A percentile compares a stretch with the other conserved stretches of the same genome.
Evolutionary conservation across 139 green algal species (phyloP).

Genomic region (Astrephomene gubernaculifera): DNA sequence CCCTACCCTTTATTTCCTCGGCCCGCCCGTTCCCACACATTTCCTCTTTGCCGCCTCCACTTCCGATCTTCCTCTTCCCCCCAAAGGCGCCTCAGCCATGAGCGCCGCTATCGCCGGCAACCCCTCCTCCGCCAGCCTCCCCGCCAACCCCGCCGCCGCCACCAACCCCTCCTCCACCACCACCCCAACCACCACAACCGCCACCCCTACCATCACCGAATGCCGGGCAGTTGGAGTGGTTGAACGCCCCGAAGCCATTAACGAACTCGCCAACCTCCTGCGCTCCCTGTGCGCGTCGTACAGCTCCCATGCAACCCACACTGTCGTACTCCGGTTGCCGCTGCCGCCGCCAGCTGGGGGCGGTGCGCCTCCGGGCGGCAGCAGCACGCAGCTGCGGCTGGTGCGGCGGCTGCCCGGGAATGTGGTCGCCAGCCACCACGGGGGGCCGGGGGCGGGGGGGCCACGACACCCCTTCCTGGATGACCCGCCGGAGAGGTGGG

Average conservation of each 20-base stretch:
- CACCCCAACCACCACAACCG: neutral
- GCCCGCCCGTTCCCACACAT: neutral
- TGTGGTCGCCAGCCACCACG: neutral
- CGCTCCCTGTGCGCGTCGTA: slow-evolving; percentile 28
- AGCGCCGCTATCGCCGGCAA: neutral
- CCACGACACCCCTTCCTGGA: slow-evolving; percentile 27
- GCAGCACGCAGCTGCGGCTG: neutral
- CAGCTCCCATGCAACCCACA: slow-evolving; percentile 12
- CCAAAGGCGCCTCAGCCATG: neutral
- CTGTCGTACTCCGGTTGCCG: slow-evolving; percentile 8
- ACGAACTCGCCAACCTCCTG: slow-evolving; percentile 10
- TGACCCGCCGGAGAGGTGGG: slow-evolving; percentile 26
- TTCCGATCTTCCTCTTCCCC: too few relatives aligned
- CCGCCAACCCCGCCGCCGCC: neutral
- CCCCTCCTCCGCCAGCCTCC: neutral
- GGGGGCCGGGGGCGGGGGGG: neutral
- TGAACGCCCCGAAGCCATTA: neutral
- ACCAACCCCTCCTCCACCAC: neutral
- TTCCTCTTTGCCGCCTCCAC: neutral
- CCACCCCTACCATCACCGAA: slow-evolving; percentile 1
- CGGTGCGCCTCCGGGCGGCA: slow-evolving; percentile 12
- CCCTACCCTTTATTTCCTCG: neutral
- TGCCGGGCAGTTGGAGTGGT: slow-evolving; percentile 29
- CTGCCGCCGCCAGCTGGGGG: neutral
- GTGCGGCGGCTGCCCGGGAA: neutral